phyloP scores from a whole-genome alignment of 306 rosid genomes.

The Mucuna pruriens region DNA sequence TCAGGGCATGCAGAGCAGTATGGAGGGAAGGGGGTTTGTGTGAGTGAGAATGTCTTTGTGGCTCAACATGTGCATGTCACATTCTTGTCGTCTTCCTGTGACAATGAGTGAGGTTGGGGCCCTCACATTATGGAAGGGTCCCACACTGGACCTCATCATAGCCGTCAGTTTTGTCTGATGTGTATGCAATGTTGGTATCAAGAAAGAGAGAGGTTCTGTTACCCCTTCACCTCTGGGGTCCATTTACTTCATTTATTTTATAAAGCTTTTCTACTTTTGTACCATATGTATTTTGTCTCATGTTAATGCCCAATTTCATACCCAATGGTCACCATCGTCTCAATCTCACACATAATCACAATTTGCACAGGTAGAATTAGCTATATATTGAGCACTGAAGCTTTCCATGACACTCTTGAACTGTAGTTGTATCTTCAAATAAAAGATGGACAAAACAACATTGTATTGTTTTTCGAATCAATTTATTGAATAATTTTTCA shows the following conservation, averaged over 20 bases:
- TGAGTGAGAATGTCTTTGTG: slow-evolving; percentile 31
- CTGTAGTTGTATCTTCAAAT: not conserved
- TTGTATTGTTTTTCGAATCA: too few species aligned
- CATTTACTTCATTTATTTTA: slow-evolving; percentile 46
- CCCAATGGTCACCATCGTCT: not conserved
- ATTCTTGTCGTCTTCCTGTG: slow-evolving; percentile 41
- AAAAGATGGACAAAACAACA: too few species aligned
- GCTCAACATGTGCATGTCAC: slow-evolving; percentile 49
- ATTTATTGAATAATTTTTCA: too few species aligned
- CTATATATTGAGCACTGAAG: not conserved
- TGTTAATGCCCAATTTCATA: not conserved
- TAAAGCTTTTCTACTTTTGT: slow-evolving; percentile 18
- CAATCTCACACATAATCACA: not conserved
- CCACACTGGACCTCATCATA: slow-evolving; percentile 50
- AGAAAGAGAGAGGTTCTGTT: slow-evolving; percentile 44
- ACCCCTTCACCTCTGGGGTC: slow-evolving; percentile 40
- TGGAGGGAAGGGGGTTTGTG: slow-evolving; percentile 7
- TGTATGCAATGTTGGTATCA: slow-evolving; percentile 63
- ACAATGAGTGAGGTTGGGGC: slow-evolving; percentile 37
- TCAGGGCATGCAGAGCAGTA: not conserved
- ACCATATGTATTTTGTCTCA: slow-evolving; percentile 15
- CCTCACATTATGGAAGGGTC: slow-evolving; percentile 52
- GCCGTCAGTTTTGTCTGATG: slow-evolving; percentile 72
- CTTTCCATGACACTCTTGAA: not conserved
- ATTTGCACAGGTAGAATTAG: not conserved